phyloP scores from a whole-genome alignment of 352 stramenopile species.

The Phytophthora melonis region DNA sequence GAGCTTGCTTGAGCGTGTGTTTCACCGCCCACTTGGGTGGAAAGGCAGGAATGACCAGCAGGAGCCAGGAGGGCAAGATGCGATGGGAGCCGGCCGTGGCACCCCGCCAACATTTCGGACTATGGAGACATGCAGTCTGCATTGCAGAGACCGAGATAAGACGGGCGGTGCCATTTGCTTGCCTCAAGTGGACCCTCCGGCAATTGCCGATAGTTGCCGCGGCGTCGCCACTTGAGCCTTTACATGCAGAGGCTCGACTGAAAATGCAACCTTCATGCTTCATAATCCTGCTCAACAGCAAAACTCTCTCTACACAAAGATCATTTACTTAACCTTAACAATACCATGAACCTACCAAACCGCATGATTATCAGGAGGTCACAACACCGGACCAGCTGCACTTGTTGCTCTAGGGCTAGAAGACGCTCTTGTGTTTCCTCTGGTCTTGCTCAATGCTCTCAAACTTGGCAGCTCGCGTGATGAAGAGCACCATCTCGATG shows the following conservation, averaged over 20 bases:
- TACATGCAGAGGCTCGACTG: conserved; percentile 42
- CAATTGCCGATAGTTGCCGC: conserved; percentile 11
- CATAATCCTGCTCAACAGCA: background rate
- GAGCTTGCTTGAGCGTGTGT: conserved; percentile 6
- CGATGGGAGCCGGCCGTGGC: conserved; percentile 16
- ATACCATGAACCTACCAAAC: background rate
- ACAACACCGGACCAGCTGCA: background rate
- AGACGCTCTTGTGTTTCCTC: conserved; percentile 47
- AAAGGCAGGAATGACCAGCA: conserved; percentile 6
- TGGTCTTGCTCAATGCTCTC: conserved; percentile 65
- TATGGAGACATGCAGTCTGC: background rate
- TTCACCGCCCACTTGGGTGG: conserved; percentile 13
- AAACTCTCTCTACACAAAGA: background rate
- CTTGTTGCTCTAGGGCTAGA: conserved; percentile 22
- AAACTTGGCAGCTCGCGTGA: conserved; percentile 75
- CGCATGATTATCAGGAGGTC: background rate
- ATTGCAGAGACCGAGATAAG: conserved; percentile 24
- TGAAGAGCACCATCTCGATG: conserved; percentile 90
- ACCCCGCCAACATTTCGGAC: conserved; percentile 2
- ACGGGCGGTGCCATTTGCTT: conserved; percentile 8
- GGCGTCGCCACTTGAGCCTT: conserved; percentile 15
- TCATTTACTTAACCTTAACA: background rate
- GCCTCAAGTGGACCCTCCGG: conserved; percentile 7
- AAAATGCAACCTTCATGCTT: background rate
- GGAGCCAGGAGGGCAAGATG: conserved; percentile 19